These are phyloP conservation scores for Mycena polygramma DNA, from an alignment of 768 basidiomycete species.

Conservation along the genomic window DNA sequence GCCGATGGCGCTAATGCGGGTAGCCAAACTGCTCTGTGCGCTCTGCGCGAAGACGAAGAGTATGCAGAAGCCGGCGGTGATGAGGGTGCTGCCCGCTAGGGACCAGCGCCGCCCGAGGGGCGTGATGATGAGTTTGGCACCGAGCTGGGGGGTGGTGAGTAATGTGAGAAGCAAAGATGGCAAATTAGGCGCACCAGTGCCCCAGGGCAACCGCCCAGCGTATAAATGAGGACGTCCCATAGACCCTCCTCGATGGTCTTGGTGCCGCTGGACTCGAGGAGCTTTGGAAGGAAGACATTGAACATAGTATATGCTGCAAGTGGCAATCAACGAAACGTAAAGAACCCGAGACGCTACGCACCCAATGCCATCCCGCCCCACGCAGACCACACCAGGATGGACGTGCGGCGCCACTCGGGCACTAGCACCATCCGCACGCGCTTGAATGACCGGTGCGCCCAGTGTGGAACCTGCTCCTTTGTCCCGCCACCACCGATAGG, in stretches of 20 bases:
- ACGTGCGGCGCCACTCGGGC: conserved; percentile 83
- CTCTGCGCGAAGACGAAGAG: conserved; percentile 73
- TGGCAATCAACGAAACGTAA: conserved; percentile 11
- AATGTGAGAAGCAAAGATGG: conserved; percentile 11
- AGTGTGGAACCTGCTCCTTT: conserved; percentile 22
- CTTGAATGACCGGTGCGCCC: conserved; percentile 63
- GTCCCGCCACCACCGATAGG: conserved; percentile 20
- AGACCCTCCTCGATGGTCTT: conserved; percentile 60
- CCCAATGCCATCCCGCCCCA: conserved; percentile 88
- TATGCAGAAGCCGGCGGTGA: conserved; percentile 81
- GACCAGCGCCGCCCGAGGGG: conserved; percentile 78
- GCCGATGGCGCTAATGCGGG: conserved; percentile 69
- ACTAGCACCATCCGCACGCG: conserved; percentile 77
- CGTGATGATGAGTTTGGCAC: conserved; percentile 86
- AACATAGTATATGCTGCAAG: conserved; percentile 61
- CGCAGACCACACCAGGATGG: conserved; percentile 80
- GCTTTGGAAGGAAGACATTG: conserved; percentile 90
- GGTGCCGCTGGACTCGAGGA: conserved; percentile 67
- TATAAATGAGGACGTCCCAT: conserved; percentile 81
- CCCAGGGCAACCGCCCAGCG: conserved; percentile 87
- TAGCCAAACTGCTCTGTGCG: conserved; percentile 70
- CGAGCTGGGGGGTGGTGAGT: conserved; percentile 63
- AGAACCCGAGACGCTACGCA: conserved; percentile 48
- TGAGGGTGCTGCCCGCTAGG: conserved; percentile 79
- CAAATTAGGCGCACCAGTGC: conserved; percentile 69